Base-by-base conservation (phyloP, 768 basidiomycete genomes). In the Phanerochaete sordida region DNA sequence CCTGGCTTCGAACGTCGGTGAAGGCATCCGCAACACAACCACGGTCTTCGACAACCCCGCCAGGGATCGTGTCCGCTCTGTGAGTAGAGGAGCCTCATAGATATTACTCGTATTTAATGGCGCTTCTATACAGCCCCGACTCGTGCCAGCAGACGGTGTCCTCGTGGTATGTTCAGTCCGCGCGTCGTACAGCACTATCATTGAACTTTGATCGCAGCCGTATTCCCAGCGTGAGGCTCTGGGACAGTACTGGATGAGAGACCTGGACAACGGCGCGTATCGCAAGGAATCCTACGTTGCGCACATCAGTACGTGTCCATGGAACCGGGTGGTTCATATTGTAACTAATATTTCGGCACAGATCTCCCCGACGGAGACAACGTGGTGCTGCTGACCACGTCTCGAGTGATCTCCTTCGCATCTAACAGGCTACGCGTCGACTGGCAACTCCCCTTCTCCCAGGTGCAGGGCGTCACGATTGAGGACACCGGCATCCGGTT, bases 221-320 rank as follows among this genome's bases (percentile, higher is more conserved):
- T 98, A 91, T 74, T 91, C 91, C 51, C 82, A 84, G 35, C 87
- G 95, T 6, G 95, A 97, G 71, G 93, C 95, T 0, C 75, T 91
- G 8, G 97, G 97, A 6, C 97, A 98, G 73, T 93, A 89, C 66
- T 98, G 97, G 96, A 88, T 98, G 81, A 92, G 86, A 74, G 96
- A 98, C 69, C 74, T 98, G 16, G 93, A 95, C 64, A 86, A 92
- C 59, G 97, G 96, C 11, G 80, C 84, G 16, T 98, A 89, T 73
- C 84, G 93, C 60, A 77, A 81, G 61, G 95, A 98, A 68, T 76
- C 76, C 28, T 98, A 98, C 69, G 88, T 98, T 52, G 96, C 95
- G 4, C 96, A 98, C 68, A 87, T 96, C 62, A 87, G 93, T 94
- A 70, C 69, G 86, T 67, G 26, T 28, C 26, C 46, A 24, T 54